A percentile compares a stretch with the other conserved stretches of the same genome.
These are phyloP conservation scores for Phytophthora sansomeana DNA, from an alignment of 352 stramenopile genomes.

Conservation along the genomic window DNA sequence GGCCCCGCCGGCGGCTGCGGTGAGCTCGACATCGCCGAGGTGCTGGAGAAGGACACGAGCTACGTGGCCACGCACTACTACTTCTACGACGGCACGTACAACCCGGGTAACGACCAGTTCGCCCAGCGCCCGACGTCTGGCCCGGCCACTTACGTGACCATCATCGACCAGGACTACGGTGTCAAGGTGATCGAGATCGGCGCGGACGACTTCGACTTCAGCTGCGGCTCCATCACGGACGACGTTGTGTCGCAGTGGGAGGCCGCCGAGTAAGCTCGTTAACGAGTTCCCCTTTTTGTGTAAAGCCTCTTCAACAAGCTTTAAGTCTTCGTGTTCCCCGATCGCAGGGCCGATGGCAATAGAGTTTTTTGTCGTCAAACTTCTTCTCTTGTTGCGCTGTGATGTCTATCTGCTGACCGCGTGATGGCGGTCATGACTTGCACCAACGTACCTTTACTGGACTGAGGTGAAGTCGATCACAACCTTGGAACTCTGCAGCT, in stretches of 20 bases:
- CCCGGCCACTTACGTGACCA: conserved; percentile 70
- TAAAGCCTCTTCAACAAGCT: conserved; percentile 10
- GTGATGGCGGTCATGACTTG: conserved; percentile 14
- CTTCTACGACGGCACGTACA: conserved; percentile 69
- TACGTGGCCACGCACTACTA: conserved; percentile 85
- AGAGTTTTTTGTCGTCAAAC: conserved; percentile 17
- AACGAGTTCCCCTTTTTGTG: conserved; percentile 18
- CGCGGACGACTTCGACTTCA: conserved; percentile 73
- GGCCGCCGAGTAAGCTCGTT: conserved; percentile 37
- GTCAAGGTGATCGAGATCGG: conserved; percentile 75
- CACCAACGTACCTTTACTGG: conserved; percentile 24
- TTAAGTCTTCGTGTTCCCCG: conserved; percentile 14
- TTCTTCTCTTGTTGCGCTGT: neutral
- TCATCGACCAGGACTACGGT: conserved; percentile 73
- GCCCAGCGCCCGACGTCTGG: conserved; percentile 52
- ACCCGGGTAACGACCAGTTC: conserved; percentile 72
- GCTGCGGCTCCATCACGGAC: conserved; percentile 47
- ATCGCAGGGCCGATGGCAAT: conserved; percentile 28
- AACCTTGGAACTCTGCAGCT: conserved; percentile 60
- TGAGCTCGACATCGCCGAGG: conserved; percentile 83
- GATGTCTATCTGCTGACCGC: conserved; percentile 5
- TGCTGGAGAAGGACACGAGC: conserved; percentile 67
- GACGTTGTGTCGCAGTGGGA: conserved; percentile 71
- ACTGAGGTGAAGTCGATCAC: conserved; percentile 76
- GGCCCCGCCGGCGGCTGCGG: conserved; percentile 71